Evolutionary conservation across 1,284 basidiomycete genomes (phyloP).

Genomic region (Trichosporon coremiiforme): DNA sequence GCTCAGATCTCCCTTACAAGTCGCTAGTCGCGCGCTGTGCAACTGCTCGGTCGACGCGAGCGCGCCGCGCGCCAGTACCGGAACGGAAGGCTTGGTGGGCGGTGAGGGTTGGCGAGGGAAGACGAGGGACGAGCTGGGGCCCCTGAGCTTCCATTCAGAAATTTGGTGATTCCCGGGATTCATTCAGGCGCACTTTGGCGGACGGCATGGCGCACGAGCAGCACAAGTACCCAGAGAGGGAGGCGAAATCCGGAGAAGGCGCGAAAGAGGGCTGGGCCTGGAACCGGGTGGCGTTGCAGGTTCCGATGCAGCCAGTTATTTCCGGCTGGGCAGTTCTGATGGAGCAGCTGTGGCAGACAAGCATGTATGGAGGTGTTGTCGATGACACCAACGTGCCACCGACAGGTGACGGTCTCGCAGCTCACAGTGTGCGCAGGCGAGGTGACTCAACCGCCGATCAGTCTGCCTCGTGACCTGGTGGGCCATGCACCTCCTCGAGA

Average conservation of each 20-base stretch:
- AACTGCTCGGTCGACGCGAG: background rate
- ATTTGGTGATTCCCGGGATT: background rate
- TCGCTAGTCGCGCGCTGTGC: no score
- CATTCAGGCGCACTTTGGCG: background rate
- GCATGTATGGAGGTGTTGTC: background rate
- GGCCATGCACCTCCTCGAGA: background rate
- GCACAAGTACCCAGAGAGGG: background rate
- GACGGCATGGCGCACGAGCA: background rate
- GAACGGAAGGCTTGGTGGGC: background rate
- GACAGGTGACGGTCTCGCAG: background rate
- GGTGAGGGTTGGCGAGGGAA: no score
- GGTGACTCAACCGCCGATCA: constrained; percentile 11
- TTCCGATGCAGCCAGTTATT: background rate
- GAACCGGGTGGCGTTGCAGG: background rate
- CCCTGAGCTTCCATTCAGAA: constrained; percentile 1
- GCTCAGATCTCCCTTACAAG: no score
- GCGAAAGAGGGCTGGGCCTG: background rate
- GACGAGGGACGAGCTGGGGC: background rate
- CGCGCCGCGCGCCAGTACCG: background rate
- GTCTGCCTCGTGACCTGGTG: background rate
- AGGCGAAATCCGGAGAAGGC: background rate
- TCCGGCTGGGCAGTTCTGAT: no score
- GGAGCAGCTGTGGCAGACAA: background rate
- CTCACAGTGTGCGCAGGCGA: background rate
- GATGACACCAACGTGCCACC: background rate